Conservation (phyloP, 2,329 filamentous ascomycete genomes). For the Parascedosporium putredinis region DNA sequence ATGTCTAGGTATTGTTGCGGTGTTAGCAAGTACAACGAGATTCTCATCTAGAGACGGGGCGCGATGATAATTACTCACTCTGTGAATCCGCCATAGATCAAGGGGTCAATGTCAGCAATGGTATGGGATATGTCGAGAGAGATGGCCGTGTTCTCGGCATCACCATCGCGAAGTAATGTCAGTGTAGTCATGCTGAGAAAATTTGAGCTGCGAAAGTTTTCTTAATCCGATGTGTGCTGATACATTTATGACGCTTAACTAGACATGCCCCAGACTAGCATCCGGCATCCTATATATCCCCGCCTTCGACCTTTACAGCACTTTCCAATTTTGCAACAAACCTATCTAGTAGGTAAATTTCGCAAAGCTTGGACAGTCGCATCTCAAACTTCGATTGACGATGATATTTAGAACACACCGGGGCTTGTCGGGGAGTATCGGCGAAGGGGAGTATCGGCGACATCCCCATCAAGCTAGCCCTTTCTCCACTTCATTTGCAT, state of each 20-base stretch:
- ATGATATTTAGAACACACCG: too few relatives aligned
- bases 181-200: neutral
- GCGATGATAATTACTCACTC: slow-evolving; percentile 32
- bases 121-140: slow-evolving; percentile 39
- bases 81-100: slow-evolving; percentile 54
- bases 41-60: neutral
- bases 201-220: neutral
- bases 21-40: too few relatives aligned
- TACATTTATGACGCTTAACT: too few relatives aligned
- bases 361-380: too few relatives aligned
- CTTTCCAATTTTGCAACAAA: too few relatives aligned
- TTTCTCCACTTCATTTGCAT: neutral
- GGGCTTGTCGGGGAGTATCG: neutral
- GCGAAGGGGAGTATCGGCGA: neutral
- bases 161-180: neutral
- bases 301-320: too few relatives aligned
- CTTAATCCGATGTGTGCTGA: neutral
- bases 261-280: too few relatives aligned
- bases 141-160: slow-evolving; percentile 19
- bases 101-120: slow-evolving; percentile 48
- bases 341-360: too few relatives aligned
- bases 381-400: too few relatives aligned
- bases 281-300: too few relatives aligned
- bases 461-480: neutral
- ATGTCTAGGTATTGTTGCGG: slow-evolving; percentile 28